Evolutionary conservation across 1,284 basidiomycete species (phyloP).

Genomic region (Golubevia sp.): DNA sequence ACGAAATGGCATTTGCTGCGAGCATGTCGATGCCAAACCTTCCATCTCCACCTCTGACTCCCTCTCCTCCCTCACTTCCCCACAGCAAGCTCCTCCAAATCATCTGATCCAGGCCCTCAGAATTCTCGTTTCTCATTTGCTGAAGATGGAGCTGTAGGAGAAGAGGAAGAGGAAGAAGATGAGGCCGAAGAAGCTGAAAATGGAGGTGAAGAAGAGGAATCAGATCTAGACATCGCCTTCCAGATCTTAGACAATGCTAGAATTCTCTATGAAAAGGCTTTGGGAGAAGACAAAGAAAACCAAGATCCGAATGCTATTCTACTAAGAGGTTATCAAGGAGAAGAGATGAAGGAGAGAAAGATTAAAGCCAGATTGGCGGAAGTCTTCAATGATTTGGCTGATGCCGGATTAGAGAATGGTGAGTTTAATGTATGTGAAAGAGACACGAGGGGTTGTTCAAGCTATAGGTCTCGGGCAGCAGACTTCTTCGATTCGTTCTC

Average conservation of each 20-base stretch:
- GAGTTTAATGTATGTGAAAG: too few relatives aligned
- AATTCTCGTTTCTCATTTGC: slow-evolving; percentile 44
- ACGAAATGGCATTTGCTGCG: too few relatives aligned
- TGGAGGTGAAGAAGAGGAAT: slow-evolving; percentile 41
- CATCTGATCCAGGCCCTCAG: slow-evolving; percentile 1
- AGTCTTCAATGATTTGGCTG: slow-evolving; percentile 56
- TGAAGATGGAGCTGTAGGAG: slow-evolving; percentile 47
- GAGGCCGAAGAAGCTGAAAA: slow-evolving; percentile 11
- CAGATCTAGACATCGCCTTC: slow-evolving; percentile 48
- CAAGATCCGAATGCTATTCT: neutral
- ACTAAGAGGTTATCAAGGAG: slow-evolving; percentile 20
- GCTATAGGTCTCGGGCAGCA: too few relatives aligned
- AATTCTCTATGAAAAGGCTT: slow-evolving; percentile 42
- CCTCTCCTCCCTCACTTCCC: neutral
- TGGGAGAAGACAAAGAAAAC: slow-evolving; percentile 6
- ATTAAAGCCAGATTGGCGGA: slow-evolving; percentile 47
- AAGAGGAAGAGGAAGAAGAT: slow-evolving; percentile 33
- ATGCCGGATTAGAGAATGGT: slow-evolving; percentile 54
- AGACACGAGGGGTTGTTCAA: too few relatives aligned
- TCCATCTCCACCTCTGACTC: neutral
- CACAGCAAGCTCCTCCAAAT: neutral
- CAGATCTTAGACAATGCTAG: slow-evolving; percentile 48
- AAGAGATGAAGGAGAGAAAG: slow-evolving; percentile 21
- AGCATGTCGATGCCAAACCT: too few relatives aligned
- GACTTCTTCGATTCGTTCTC: too few relatives aligned